These are phyloP conservation scores for Dimocarpus longan DNA, from an alignment of 345 rosid species.

Conservation along the genomic window DNA sequence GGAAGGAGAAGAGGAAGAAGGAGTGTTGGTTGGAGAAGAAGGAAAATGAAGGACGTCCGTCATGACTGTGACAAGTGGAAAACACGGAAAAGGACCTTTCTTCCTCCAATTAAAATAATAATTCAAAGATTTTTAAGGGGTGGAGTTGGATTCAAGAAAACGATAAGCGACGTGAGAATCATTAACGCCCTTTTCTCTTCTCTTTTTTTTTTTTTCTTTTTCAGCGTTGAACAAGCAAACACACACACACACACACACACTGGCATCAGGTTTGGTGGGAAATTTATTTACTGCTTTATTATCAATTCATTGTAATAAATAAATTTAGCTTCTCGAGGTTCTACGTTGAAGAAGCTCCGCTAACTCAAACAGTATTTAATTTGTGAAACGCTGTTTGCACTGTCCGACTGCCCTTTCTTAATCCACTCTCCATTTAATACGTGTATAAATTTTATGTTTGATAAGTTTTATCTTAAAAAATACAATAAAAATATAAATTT, in stretches of 20 bases:
- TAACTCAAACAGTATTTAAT: no score
- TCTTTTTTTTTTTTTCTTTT: slow-evolving; percentile 8
- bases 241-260: neutral
- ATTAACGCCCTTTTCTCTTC: slow-evolving; percentile 22
- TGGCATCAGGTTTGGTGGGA: slow-evolving; percentile 47
- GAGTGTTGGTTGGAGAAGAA: slow-evolving; percentile 48
- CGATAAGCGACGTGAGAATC: slow-evolving; percentile 36
- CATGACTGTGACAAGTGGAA: slow-evolving; percentile 51
- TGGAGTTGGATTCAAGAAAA: slow-evolving; percentile 51
- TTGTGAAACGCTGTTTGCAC: no score
- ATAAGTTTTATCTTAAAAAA: no score
- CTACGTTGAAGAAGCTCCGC: no score
- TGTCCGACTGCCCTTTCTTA: no score
- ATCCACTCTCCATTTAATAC: no score
- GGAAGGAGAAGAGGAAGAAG: slow-evolving; percentile 33
- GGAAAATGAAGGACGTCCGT: slow-evolving; percentile 80
- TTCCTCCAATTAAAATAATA: neutral
- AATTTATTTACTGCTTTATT: slow-evolving; percentile 15
- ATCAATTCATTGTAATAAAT: no score
- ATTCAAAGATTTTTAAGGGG: slow-evolving; percentile 13
- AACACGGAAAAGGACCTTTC: slow-evolving; percentile 10
- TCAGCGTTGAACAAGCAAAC: slow-evolving; percentile 33
- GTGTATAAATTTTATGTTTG: no score
- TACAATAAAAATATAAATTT: no score
- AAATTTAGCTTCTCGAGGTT: no score